Evolutionary conservation across 148 eudicot genomes (phyloP).

Genomic region (Camellia granthamiana): DNA sequence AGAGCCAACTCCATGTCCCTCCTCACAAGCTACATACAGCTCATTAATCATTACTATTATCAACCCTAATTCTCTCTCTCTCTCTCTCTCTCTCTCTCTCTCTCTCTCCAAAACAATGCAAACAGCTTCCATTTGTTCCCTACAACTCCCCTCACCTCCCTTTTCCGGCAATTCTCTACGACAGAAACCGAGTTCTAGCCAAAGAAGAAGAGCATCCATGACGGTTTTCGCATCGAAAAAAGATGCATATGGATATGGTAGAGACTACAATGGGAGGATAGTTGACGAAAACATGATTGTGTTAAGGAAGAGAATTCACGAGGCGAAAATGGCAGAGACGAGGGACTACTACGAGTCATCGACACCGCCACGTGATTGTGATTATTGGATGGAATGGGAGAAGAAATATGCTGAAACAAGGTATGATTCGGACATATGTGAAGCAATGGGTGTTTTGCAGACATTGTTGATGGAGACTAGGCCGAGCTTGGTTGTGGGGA

Average conservation of each 20-base stretch:
- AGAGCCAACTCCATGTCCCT: no score
- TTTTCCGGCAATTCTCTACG: background rate
- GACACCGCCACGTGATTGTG: constrained; percentile 9
- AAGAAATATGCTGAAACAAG: constrained; percentile 16
- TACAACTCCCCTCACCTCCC: background rate
- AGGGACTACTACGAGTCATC: constrained; percentile 23
- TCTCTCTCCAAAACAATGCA: background rate
- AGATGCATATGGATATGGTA: background rate
- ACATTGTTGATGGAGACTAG: constrained; percentile 3
- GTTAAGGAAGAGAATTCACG: constrained; percentile 41
- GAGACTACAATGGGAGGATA: constrained; percentile 13
- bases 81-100: no score
- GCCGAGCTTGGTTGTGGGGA: constrained; percentile 18
- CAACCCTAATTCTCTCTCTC: no score
- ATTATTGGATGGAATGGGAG: constrained; percentile 43
- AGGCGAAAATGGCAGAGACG: constrained; percentile 33
- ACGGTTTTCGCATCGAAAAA: background rate
- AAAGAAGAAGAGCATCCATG: background rate
- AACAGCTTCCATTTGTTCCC: background rate
- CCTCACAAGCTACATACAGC: no score
- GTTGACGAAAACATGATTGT: constrained; percentile 45
- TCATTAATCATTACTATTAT: no score
- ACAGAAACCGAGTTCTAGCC: background rate
- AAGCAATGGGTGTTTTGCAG: constrained; percentile 10
- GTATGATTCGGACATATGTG: constrained; percentile 16